phyloP scores from a whole-genome alignment of 2,329 filamentous ascomycete species.

The Didymella lethalis region DNA sequence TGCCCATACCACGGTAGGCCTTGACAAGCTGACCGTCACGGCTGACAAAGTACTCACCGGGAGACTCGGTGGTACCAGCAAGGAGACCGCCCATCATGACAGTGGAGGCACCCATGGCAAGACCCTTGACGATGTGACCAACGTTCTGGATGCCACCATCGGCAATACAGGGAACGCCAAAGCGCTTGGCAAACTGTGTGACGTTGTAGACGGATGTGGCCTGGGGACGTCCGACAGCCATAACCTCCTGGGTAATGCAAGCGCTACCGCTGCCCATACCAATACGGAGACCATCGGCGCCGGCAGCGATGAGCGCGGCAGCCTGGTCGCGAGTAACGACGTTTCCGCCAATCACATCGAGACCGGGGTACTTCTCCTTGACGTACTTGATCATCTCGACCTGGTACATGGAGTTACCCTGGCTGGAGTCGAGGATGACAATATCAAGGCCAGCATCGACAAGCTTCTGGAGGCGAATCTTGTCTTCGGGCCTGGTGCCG shows the following conservation, averaged over 20 bases:
- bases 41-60: conserved; percentile 94
- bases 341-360: conserved; percentile 98
- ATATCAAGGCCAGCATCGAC: conserved; percentile 96
- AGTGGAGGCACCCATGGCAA: conserved; percentile 90
- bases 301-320: conserved; percentile 87
- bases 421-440: conserved; percentile 92
- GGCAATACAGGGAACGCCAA: conserved; percentile 97
- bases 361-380: conserved; percentile 82
- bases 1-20: conserved; percentile 98
- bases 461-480: conserved; percentile 81
- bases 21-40: conserved; percentile 98
- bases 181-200: conserved; percentile 84
- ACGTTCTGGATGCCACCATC: conserved; percentile 98
- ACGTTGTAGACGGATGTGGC: conserved; percentile 93
- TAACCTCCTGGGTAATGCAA: conserved; percentile 99
- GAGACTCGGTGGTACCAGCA: conserved; percentile 96
- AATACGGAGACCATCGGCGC: conserved; percentile 95
- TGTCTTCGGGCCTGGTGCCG: conserved; percentile 93
- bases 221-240: conserved; percentile 97
- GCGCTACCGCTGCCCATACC: conserved; percentile 98
- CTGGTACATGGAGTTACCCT: conserved; percentile 99
- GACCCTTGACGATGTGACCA: conserved; percentile 97
- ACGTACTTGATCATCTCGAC: conserved; percentile 98
- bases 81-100: conserved; percentile 99
- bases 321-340: conserved; percentile 98